Evolutionary conservation across 129 eudicot species (phyloP).

Genomic region (Pittosporum tobira): DNA sequence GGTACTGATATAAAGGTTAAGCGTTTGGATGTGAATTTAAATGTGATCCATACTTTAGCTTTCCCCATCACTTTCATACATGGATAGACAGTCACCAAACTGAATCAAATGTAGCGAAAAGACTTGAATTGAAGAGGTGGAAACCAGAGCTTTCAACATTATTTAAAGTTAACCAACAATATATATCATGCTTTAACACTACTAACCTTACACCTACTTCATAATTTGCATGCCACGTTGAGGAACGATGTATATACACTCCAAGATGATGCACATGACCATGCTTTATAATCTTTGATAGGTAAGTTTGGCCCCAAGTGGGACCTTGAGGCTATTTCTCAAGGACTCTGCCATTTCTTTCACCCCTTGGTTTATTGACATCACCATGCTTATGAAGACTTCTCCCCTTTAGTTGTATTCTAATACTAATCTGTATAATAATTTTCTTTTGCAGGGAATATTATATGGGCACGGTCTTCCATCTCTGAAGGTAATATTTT

Average conservation of each 20-base stretch:
- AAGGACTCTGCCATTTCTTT: too few relatives aligned
- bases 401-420: not conserved
- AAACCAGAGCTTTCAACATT: not conserved
- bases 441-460: conserved; percentile 50
- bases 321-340: not conserved
- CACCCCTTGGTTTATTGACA: too few relatives aligned
- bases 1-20: too few relatives aligned
- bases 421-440: not conserved
- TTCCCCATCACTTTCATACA: too few relatives aligned
- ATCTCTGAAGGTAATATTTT: conserved; percentile 42
- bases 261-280: too few relatives aligned
- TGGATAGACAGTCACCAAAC: too few relatives aligned
- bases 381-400: not conserved
- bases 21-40: too few relatives aligned
- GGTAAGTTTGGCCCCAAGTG: not conserved
- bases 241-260: not conserved
- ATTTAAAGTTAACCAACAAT: too few relatives aligned
- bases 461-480: conserved; percentile 50
- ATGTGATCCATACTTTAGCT: too few relatives aligned
- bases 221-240: too few relatives aligned
- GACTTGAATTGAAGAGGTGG: not conserved
- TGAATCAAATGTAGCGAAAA: not conserved
- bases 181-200: too few relatives aligned
- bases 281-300: not conserved
- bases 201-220: too few relatives aligned